phyloP scores from a whole-genome alignment of 2,329 filamentous ascomycete genomes.

The Meredithiella fracta region DNA sequence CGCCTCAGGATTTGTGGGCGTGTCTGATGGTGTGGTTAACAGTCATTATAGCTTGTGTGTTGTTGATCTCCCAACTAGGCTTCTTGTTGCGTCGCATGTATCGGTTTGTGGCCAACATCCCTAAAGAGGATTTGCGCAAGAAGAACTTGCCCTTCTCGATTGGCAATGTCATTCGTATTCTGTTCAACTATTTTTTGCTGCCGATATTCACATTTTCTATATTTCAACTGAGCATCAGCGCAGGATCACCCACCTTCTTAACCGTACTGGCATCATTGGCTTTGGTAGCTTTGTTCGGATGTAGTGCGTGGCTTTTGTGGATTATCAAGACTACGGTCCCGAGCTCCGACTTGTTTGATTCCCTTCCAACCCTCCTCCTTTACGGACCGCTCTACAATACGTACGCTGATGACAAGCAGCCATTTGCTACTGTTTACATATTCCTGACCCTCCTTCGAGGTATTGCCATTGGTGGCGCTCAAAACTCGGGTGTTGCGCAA shows the following conservation, averaged over 20 bases:
- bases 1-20: constrained; percentile 71
- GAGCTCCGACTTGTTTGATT: constrained; percentile 78
- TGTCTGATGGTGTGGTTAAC: constrained; percentile 86
- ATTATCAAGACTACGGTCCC: constrained; percentile 69
- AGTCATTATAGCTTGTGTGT: constrained; percentile 51
- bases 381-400: constrained; percentile 96
- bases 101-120: constrained; percentile 50
- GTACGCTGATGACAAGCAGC: constrained; percentile 80
- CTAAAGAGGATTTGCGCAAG: constrained; percentile 72
- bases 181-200: constrained; percentile 84
- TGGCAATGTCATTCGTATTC: constrained; percentile 65
- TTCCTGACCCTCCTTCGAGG: constrained; percentile 72
- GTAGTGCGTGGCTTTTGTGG: constrained; percentile 63
- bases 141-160: constrained; percentile 83
- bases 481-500: constrained; percentile 84
- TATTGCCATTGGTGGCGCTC: constrained; percentile 80
- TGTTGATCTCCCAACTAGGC: constrained; percentile 56
- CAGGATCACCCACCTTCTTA: constrained; percentile 48
- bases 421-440: constrained; percentile 77
- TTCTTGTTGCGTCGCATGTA: constrained; percentile 65
- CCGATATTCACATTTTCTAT: constrained; percentile 75
- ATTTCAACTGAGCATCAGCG: constrained; percentile 73
- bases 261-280: constrained; percentile 62
- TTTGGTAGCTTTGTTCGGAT: constrained; percentile 53
- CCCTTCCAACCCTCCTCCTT: constrained; percentile 71